Base-by-base conservation (phyloP, 176 grass and related monocot genomes). In the Oryza meridionalis region DNA sequence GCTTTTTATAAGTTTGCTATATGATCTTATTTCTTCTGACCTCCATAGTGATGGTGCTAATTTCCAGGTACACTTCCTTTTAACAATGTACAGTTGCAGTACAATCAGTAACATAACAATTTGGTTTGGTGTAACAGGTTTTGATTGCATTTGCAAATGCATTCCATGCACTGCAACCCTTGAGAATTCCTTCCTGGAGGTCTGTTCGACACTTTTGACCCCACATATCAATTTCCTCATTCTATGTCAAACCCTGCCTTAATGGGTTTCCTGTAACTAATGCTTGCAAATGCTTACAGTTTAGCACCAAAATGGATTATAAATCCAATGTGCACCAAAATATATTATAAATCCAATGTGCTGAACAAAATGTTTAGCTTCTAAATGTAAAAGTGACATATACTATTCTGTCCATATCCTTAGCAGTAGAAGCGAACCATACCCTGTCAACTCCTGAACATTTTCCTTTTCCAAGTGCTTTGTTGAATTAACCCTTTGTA, bases 181-280 rank as follows among this genome's bases (percentile, higher is more conserved):
- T 72, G 67, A 90, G 80, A 77, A 43, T 88, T 77, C 84, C 84
- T 73, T 69, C 68, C 16, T 80, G 77, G 84, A 80, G 84, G 84
- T 86, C 32, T 51, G 84, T 79, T 17, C 49, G 32, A 65, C 27
- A 38, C 67, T 71, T 78, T 72, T 64, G 40, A 53, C 68, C 40
- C 59, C 75, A 46, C 72, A 5, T 35, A 25, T 55, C 67, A 55
- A 38, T 58, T 35, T 59, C 27, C 47, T 40, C 15, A 24, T 46
- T 69, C 53, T 61, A 12, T 68, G 16, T 59, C 38, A 82, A 82
- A 44, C 42, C 42, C 9, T 49, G 19, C 49, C 38, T 6, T 75
- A 15, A 50, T 75, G 43, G 26, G 47, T 65, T 47, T 5, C 64
- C 55, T 47, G 46, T 47, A 75, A 65, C 13, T 83, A 33, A 43